Conservation (phyloP, 2,329 filamentous ascomycete species). For the Alternaria brassicae region DNA sequence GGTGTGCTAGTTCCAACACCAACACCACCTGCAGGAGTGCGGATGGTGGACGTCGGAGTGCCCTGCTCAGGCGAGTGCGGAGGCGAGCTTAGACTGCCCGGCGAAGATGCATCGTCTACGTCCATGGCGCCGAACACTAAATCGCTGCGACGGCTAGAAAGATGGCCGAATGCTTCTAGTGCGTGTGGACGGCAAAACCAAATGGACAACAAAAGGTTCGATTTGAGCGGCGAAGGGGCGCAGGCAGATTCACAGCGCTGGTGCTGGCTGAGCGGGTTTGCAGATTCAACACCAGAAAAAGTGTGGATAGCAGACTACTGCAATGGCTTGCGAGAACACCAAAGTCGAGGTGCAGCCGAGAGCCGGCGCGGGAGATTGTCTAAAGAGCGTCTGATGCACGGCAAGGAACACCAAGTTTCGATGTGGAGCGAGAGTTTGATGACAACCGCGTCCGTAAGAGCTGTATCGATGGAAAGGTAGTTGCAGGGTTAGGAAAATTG, state of each 20-base stretch:
- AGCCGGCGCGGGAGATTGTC: constrained; percentile 21
- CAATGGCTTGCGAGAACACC: constrained; percentile 43
- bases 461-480: constrained; percentile 36
- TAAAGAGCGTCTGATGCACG: constrained; percentile 33
- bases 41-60: constrained; percentile 45
- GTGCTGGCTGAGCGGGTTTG: constrained; percentile 26
- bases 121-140: constrained; percentile 40
- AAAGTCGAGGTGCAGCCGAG: constrained; percentile 40
- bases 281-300: constrained; percentile 47
- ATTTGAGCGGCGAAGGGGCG: background rate
- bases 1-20: constrained; percentile 41
- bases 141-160: constrained; percentile 1
- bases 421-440: constrained; percentile 37
- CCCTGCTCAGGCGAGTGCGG: constrained; percentile 49
- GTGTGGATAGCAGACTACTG: constrained; percentile 32
- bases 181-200: constrained; percentile 1
- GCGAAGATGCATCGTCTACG: constrained; percentile 44
- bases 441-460: constrained; percentile 29
- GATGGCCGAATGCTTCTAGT: background rate
- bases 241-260: constrained; percentile 3
- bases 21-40: constrained; percentile 39
- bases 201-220: background rate
- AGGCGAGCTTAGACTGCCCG: constrained; percentile 47
- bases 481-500: constrained; percentile 21
- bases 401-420: constrained; percentile 39